Percentiles rank a stretch among this genome's conserved stretches.
These are phyloP conservation scores for Aureobasidium mangrovei DNA, from an alignment of 2,329 filamentous ascomycete genomes.

Conservation along the genomic window DNA sequence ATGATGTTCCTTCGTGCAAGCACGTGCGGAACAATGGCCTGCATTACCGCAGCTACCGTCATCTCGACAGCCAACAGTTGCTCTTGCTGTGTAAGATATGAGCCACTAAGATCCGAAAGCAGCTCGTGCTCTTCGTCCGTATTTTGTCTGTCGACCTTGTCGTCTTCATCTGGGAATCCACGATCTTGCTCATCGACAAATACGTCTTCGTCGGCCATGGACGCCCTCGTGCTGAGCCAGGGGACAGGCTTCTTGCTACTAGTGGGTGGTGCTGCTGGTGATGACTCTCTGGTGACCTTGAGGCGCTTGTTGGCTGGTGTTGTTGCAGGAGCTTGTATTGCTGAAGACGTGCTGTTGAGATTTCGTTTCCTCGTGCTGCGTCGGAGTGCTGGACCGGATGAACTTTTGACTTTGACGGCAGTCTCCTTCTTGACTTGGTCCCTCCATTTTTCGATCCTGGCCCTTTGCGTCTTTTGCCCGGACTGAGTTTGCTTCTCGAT, in stretches of 20 bases:
- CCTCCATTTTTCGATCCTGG: not conserved
- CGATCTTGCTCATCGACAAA: not conserved
- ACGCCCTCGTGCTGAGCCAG: conserved; percentile 5
- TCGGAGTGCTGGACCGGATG: not conserved
- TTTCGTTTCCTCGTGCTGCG: no score
- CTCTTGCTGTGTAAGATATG: not conserved
- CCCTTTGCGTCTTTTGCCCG: not conserved
- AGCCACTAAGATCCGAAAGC: not conserved
- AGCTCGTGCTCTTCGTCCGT: not conserved
- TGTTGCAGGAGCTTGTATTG: not conserved
- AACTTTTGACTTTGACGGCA: not conserved
- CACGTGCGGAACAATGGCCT: not conserved
- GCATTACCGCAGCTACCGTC: not conserved
- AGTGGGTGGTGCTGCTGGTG: not conserved
- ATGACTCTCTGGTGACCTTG: not conserved
- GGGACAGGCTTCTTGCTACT: not conserved
- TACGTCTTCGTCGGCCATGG: not conserved
- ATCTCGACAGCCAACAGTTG: not conserved
- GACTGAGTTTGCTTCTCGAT: not conserved
- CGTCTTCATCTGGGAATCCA: not conserved
- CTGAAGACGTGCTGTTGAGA: not conserved
- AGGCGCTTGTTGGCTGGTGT: conserved; percentile 3
- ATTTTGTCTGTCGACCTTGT: not conserved
- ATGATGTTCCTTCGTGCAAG: no score
- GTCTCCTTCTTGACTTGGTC: not conserved